These are phyloP conservation scores for Sanguinoderma infundibulare DNA, from an alignment of 1,284 basidiomycete genomes.

Conservation along the genomic window DNA sequence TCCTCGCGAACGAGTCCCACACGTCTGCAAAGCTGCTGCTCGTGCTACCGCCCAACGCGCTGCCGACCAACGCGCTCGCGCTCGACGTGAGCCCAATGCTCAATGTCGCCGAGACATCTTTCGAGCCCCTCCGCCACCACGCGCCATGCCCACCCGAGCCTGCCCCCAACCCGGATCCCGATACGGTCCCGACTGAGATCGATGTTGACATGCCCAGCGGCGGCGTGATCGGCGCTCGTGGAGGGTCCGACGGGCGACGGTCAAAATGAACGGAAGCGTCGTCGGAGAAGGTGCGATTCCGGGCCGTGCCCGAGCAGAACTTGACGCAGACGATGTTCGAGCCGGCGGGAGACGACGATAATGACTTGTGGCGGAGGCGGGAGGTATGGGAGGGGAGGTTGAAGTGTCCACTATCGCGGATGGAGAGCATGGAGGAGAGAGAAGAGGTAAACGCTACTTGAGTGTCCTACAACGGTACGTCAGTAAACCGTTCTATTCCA, in stretches of 20 bases:
- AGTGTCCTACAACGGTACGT: constrained; percentile 10
- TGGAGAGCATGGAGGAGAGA: constrained; percentile 15
- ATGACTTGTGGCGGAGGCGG: constrained; percentile 8
- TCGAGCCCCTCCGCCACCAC: constrained; percentile 33
- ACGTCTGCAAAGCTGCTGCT: constrained; percentile 16
- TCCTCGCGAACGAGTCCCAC: constrained; percentile 25
- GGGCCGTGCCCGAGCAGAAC: not conserved
- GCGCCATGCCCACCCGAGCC: constrained; percentile 7
- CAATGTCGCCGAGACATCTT: constrained; percentile 22
- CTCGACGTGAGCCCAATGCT: constrained; percentile 20
- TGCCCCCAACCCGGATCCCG: not conserved
- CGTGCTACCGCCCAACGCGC: not conserved
- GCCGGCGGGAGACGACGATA: not conserved
- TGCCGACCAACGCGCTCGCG: constrained; percentile 23
- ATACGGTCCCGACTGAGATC: not conserved
- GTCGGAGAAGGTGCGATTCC: constrained; percentile 14
- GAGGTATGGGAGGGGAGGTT: constrained; percentile 12
- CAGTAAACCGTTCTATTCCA: not conserved
- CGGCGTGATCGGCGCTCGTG: not conserved
- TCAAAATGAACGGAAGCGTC: constrained; percentile 8
- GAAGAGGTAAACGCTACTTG: constrained; percentile 17
- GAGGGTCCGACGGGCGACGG: not conserved
- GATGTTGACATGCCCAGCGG: not conserved
- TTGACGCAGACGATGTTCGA: constrained; percentile 21
- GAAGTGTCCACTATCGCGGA: constrained; percentile 18